Evolutionary conservation across 176 grass and related monocot species (phyloP), one percentile per base, ranked within the genome.

Genomic region (Triticum urartu): DNA sequence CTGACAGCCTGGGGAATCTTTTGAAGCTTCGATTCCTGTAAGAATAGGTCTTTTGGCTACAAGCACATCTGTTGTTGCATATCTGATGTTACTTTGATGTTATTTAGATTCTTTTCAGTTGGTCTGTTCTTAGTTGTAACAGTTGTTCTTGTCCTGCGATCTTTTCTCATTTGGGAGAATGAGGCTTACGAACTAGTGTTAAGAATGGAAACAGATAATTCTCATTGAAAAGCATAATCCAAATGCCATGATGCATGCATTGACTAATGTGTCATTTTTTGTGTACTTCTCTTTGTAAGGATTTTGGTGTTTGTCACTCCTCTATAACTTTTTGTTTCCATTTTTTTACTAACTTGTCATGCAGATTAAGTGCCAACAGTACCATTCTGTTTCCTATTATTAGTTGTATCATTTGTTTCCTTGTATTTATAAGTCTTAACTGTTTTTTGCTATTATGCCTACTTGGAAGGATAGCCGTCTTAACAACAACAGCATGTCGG

Each of bases 21-120:
- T 50, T 48, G 66, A 95, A 95, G 83, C 87, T 95, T 73, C 86
- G 93, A n/a, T 95, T 95, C 69, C 84, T 95, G 93, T 95, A 95
- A 84, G 89, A 88, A 11, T 56, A 81, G 58, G 75, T 12, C 32
- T 47, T 86, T 86, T 75, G 2, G 62, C 30, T 73, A 85, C 48
- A 77, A 48, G 30, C 17, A 54, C 11, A 64, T 64, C 40, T 83
- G 45, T 59, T 73, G 30, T 36, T 79, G 21, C 71, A 28, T 47
- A 67, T 47, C 13, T 67, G 39, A 7, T 81, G 64, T 79, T 64
- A 85, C 32, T 68, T 74, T 75, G 38, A 79, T 25, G 50, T 3
- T 83, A 61, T 80, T 89, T 20, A 34, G 22, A 59, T 79, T 80
- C 22, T 74, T 80, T 80, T 85, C 33, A 28, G 20, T 70, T 61